Percentiles rank a stretch among this genome's conserved stretches.
Conservation (phyloP, 164 flowering plant species). For the Saururus chinensis region DNA sequence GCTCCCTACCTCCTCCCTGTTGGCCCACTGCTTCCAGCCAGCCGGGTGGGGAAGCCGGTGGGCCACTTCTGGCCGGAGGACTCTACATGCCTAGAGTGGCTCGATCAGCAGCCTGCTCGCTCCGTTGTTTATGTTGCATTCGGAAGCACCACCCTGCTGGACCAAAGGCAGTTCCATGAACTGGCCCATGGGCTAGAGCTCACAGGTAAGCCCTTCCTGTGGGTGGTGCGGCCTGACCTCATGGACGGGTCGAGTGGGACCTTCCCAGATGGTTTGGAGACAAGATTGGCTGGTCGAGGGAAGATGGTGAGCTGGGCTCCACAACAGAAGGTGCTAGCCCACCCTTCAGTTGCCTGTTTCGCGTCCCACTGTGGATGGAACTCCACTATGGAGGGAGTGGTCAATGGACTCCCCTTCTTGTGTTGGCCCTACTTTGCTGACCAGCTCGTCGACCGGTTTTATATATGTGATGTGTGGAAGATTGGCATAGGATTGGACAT, state of each 20-base stretch:
- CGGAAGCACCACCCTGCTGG: background rate
- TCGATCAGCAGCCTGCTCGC: background rate
- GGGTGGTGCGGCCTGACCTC: constrained; percentile 1
- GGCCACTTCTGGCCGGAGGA: background rate
- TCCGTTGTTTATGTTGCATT: background rate
- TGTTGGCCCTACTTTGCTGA: constrained; percentile 50
- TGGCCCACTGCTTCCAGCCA: background rate
- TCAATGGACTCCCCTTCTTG: background rate
- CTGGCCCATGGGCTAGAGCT: background rate
- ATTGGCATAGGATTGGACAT: constrained; percentile 20
- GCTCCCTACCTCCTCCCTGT: background rate
- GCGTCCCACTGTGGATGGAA: constrained; percentile 54
- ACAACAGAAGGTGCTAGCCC: constrained; percentile 28
- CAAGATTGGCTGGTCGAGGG: background rate
- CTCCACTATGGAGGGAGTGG: constrained; percentile 7
- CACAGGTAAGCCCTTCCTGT: background rate
- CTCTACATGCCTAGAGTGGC: background rate
- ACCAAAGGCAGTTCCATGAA: background rate
- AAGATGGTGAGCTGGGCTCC: constrained; percentile 15
- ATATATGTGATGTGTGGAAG: constrained; percentile 40
- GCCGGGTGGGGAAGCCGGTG: background rate
- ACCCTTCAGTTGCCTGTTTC: constrained; percentile 44
- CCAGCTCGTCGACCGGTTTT: constrained; percentile 28
- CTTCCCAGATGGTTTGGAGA: background rate
- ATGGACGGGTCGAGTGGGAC: background rate